These are phyloP conservation scores for Aspergillus sp. DNA, from an alignment of 2,329 filamentous ascomycete species.

Conservation along the genomic window DNA sequence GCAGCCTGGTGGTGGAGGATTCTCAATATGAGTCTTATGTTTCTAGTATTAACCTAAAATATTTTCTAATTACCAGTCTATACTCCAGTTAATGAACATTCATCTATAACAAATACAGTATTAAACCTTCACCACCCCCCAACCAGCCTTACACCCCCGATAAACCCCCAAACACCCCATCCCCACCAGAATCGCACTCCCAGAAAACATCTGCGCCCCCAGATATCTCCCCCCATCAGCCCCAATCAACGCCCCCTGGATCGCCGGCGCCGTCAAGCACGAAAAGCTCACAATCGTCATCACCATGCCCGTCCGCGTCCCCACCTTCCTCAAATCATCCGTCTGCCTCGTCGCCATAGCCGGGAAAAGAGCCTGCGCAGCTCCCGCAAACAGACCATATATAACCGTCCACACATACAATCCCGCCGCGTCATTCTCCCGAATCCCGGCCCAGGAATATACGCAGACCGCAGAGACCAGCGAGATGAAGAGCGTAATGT, in stretches of 20 bases:
- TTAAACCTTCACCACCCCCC: no score
- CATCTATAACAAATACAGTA: no score
- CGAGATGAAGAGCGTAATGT: no score
- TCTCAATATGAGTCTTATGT: no score
- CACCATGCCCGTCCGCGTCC: slow-evolving; percentile 49
- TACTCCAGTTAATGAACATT: no score
- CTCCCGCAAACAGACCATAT: slow-evolving; percentile 44
- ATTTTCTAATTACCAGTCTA: no score
- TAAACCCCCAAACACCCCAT: not conserved
- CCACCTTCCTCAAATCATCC: slow-evolving; percentile 45
- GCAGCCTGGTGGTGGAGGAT: no score
- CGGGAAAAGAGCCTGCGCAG: slow-evolving; percentile 47
- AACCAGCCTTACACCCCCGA: no score
- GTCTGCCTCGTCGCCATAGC: slow-evolving; percentile 44
- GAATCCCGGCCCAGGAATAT: no score
- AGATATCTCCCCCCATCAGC: not conserved
- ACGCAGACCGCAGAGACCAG: no score
- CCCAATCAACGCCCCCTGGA: slow-evolving; percentile 48
- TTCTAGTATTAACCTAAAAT: no score
- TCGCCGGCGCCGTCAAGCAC: slow-evolving; percentile 45
- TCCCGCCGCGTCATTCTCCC: not conserved
- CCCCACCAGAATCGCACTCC: not conserved
- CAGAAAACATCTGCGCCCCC: slow-evolving; percentile 1
- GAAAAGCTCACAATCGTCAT: slow-evolving; percentile 47
- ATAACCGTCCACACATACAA: not conserved